Percentiles rank a stretch among this genome's conserved stretches.
These are phyloP conservation scores for Mycena sanguinolenta DNA, from an alignment of 768 basidiomycete species.

Conservation along the genomic window DNA sequence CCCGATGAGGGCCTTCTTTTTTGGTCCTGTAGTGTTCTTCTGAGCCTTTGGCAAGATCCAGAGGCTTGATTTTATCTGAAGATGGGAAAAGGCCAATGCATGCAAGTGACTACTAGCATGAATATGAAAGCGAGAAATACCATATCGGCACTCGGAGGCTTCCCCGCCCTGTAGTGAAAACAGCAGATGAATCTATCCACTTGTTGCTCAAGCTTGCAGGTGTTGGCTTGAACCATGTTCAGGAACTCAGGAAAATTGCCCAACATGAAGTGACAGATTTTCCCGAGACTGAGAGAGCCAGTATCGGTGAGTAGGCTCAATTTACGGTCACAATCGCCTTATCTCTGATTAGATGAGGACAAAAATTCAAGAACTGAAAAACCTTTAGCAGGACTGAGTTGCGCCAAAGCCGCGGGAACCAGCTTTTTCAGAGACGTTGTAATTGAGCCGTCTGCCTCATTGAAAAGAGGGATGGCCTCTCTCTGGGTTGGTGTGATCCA, in stretches of 20 bases:
- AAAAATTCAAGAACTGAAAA: neutral
- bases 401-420: neutral
- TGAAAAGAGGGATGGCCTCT: neutral
- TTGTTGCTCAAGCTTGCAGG: neutral
- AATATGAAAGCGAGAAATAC: too few relatives aligned
- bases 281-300: neutral
- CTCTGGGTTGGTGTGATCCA: neutral
- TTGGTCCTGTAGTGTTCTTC: neutral
- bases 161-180: neutral
- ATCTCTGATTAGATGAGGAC: neutral
- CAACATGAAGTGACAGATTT: neutral
- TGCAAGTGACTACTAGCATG: too few relatives aligned
- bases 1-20: neutral
- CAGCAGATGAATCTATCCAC: neutral
- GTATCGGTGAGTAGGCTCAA: neutral
- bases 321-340: neutral
- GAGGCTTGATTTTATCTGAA: constrained; percentile 1
- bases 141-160: too few relatives aligned
- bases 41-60: neutral
- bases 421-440: neutral
- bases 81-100: too few relatives aligned
- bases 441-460: neutral
- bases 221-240: neutral
- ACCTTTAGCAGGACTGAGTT: neutral
- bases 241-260: neutral